Evolutionary conservation across 345 rosid species (phyloP).

Genomic region (Euphorbia peplus): DNA sequence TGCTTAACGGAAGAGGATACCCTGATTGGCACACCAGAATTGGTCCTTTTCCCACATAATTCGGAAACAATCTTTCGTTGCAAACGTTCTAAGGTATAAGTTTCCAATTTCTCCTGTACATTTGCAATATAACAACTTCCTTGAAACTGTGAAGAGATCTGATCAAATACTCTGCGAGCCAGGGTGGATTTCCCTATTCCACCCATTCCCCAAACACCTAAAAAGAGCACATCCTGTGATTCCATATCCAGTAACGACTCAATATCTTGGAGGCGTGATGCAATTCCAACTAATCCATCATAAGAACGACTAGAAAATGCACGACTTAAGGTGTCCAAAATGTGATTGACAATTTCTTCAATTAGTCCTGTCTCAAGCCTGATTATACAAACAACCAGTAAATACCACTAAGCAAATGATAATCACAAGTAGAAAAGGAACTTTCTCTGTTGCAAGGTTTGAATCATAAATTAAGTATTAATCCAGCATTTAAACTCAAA

Average conservation of each 20-base stretch:
- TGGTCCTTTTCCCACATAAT: not conserved
- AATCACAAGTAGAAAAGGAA: not conserved
- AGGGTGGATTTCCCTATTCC: conserved; percentile 13
- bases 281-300: conserved; percentile 5
- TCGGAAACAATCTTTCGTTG: not conserved
- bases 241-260: not conserved
- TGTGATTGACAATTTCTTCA: not conserved
- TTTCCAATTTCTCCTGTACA: not conserved
- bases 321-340: not conserved
- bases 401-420: not conserved
- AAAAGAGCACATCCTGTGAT: not conserved
- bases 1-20: not conserved
- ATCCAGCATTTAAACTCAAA: not conserved
- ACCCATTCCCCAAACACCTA: conserved; percentile 12
- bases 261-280: not conserved
- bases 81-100: not conserved
- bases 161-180: not conserved
- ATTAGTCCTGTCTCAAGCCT: conserved; percentile 3
- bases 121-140: not conserved
- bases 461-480: not conserved
- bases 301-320: not conserved
- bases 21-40: not conserved
- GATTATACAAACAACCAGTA: not conserved
- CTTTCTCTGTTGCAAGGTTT: not conserved
- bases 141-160: not conserved